Evolutionary conservation across 1,284 basidiomycete genomes (phyloP).

Genomic region (Pseudozyma hubeiensis): DNA sequence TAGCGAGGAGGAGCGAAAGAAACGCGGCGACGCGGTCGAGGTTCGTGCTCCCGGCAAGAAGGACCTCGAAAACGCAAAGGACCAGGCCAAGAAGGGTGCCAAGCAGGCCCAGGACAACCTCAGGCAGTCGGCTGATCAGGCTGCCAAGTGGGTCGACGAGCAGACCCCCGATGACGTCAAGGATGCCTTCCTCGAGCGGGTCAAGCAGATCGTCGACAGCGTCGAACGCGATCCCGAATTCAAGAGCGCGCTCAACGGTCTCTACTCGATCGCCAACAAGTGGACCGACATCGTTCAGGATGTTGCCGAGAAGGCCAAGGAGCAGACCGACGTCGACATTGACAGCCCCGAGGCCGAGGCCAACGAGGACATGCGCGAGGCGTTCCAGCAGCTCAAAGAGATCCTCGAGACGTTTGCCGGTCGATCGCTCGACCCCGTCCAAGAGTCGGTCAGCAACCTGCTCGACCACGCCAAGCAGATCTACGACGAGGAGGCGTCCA

Average conservation of each 20-base stretch:
- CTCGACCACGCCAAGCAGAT: constrained; percentile 69
- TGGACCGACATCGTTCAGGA: constrained; percentile 70
- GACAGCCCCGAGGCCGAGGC: constrained; percentile 69
- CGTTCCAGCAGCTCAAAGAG: constrained; percentile 69
- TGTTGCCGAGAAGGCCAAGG: constrained; percentile 69
- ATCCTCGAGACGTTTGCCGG: constrained; percentile 70
- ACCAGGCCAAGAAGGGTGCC: constrained; percentile 69
- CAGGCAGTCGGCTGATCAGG: constrained; percentile 35
- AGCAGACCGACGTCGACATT: constrained; percentile 69
- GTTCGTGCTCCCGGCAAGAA: constrained; percentile 62
- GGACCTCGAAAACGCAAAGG: constrained; percentile 67
- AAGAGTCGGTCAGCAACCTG: constrained; percentile 69
- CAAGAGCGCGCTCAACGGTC: constrained; percentile 69
- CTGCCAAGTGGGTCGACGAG: constrained; percentile 70
- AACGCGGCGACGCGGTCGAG: constrained; percentile 54
- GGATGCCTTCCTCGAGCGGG: constrained; percentile 70
- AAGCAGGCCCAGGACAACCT: constrained; percentile 67
- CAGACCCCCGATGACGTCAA: constrained; percentile 71
- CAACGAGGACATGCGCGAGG: constrained; percentile 70
- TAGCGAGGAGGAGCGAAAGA: constrained; percentile 61
- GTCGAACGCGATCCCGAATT: constrained; percentile 69
- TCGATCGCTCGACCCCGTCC: constrained; percentile 48
- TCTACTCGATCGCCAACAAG: constrained; percentile 70
- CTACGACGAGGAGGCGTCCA: constrained; percentile 64
- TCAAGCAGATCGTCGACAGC: constrained; percentile 68